Evolutionary conservation across 805 yeast genomes (phyloP).

Genomic region (Jamesozyma jinghongensis): DNA sequence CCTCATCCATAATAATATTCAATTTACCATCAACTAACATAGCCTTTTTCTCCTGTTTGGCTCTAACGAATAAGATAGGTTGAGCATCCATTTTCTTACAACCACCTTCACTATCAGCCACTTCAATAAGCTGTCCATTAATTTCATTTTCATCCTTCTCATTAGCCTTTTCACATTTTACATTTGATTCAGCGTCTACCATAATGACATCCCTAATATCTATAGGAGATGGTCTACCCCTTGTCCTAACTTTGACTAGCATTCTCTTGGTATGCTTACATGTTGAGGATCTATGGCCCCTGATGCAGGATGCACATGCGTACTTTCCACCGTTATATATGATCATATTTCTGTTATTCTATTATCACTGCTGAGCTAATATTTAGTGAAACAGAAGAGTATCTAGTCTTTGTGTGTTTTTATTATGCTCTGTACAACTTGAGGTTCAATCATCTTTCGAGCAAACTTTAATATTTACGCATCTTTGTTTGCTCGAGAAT

Average conservation of each 20-base stretch:
- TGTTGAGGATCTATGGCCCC: conserved; percentile 86
- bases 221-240: conserved; percentile 69
- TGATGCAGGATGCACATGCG: conserved; percentile 78
- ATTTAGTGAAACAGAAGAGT: too few species aligned
- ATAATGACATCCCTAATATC: conserved; percentile 33
- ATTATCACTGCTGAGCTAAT: too few species aligned
- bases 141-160: conserved; percentile 5
- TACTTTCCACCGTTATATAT: conserved; percentile 70
- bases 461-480: too few species aligned
- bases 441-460: too few species aligned
- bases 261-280: conserved; percentile 78
- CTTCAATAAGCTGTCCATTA: background rate
- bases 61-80: conserved; percentile 24
- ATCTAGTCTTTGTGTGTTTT: too few species aligned
- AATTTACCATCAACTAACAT: conserved; percentile 23
- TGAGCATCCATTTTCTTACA: conserved; percentile 23
- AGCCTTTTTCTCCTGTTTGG: conserved; percentile 22
- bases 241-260: conserved; percentile 74
- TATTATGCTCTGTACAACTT: too few species aligned
- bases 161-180: conserved; percentile 4
- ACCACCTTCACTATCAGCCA: conserved; percentile 3
- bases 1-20: conserved; percentile 20
- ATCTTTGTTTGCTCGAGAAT: too few species aligned
- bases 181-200: conserved; percentile 25
- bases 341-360: conserved; percentile 49